Conservation (phyloP, 768 basidiomycete species). For the Suillus tomentosus region DNA sequence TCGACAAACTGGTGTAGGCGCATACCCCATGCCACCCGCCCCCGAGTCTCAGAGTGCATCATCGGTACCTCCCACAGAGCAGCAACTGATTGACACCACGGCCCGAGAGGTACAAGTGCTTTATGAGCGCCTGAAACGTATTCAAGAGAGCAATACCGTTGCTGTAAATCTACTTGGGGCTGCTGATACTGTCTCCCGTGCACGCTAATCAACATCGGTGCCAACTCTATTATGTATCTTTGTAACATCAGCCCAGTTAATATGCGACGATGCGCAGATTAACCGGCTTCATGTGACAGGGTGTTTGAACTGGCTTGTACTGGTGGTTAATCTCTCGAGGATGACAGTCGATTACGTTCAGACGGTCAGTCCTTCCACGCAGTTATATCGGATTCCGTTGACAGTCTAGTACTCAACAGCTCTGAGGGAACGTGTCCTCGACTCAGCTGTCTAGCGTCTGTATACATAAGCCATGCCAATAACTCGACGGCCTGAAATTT, state of each 20-base stretch:
- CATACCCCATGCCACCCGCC: slow-evolving; percentile 51
- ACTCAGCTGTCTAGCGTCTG: background rate
- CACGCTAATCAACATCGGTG: slow-evolving; percentile 2
- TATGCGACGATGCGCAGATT: background rate
- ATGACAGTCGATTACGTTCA: background rate
- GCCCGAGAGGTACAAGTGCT: slow-evolving; percentile 44
- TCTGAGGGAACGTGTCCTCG: background rate
- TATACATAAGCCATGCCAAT: background rate
- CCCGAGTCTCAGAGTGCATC: slow-evolving; percentile 16
- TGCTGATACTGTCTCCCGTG: slow-evolving; percentile 26
- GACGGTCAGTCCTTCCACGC: background rate
- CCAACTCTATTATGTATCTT: background rate
- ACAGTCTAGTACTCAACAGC: background rate
- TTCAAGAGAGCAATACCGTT: slow-evolving; percentile 58
- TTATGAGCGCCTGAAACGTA: slow-evolving; percentile 53
- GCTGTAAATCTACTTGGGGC: slow-evolving; percentile 45
- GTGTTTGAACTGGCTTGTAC: too few relatives aligned
- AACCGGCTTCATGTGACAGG: background rate
- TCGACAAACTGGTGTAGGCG: slow-evolving; percentile 65
- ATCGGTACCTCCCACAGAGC: slow-evolving; percentile 41
- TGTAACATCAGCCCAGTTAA: background rate
- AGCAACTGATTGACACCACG: slow-evolving; percentile 46
- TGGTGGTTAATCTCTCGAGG: background rate
- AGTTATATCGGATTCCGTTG: background rate
- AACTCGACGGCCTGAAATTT: background rate